These are phyloP conservation scores for Globisporangium middletonii DNA, from an alignment of 352 stramenopile species.

Conservation along the genomic window DNA sequence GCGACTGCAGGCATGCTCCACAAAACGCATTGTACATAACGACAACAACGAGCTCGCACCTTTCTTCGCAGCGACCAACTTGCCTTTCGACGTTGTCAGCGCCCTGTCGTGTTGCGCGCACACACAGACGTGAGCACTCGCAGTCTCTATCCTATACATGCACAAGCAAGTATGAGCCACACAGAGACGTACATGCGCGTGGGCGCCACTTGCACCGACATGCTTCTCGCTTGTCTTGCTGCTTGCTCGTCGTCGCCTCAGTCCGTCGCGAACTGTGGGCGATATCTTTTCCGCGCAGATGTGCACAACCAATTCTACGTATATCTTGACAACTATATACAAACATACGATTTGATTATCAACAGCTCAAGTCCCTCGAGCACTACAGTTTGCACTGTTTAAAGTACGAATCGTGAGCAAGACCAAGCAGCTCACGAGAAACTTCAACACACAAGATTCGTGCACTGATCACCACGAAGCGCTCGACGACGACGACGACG, in stretches of 20 bases:
- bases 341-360: too few relatives aligned
- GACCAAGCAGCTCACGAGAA: too few relatives aligned
- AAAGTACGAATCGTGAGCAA: too few relatives aligned
- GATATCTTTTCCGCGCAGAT: not conserved
- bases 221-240: slow-evolving; percentile 4
- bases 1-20: too few relatives aligned
- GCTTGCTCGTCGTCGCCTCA: not conserved
- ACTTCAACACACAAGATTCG: not conserved
- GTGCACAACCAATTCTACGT: too few relatives aligned
- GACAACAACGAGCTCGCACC: slow-evolving; percentile 22
- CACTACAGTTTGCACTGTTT: too few relatives aligned
- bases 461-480: not conserved
- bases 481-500: not conserved
- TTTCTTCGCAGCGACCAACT: slow-evolving; percentile 83
- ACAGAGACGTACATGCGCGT: slow-evolving; percentile 67
- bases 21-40: too few relatives aligned
- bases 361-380: too few relatives aligned
- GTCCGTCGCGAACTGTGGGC: not conserved
- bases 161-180: not conserved
- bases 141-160: too few relatives aligned
- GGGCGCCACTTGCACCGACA: slow-evolving; percentile 58
- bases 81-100: slow-evolving; percentile 80
- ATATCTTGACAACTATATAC: too few relatives aligned
- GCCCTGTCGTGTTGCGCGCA: slow-evolving; percentile 34
- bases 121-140: not conserved